phyloP scores from a whole-genome alignment of 768 basidiomycete species.

The Pluteus cervinus region DNA sequence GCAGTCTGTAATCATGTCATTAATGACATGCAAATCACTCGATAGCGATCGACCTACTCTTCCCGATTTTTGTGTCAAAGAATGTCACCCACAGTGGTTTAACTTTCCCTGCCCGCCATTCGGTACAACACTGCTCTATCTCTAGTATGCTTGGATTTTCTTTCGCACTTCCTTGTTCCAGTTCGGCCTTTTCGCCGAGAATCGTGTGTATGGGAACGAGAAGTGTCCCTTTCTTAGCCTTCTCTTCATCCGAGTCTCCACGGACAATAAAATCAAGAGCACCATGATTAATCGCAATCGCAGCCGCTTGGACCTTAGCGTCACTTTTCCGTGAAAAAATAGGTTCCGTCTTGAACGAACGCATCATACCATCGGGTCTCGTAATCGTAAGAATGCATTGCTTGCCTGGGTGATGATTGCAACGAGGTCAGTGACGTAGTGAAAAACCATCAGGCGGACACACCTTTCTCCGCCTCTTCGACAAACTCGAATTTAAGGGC shows the following conservation, averaged over 20 bases:
- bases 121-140: constrained; percentile 49
- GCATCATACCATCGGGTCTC: constrained; percentile 42
- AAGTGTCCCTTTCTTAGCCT: constrained; percentile 27
- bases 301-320: constrained; percentile 48
- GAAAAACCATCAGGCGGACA: constrained; percentile 5
- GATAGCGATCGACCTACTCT: constrained; percentile 28
- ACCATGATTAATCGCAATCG: constrained; percentile 51
- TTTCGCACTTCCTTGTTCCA: constrained; percentile 7
- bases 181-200: constrained; percentile 15
- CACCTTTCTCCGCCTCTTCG: constrained; percentile 34
- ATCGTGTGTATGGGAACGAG: constrained; percentile 25
- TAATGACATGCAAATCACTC: neutral
- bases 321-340: constrained; percentile 39
- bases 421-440: neutral
- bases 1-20: constrained; percentile 24
- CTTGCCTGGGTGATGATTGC: constrained; percentile 33
- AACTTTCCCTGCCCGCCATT: constrained; percentile 49
- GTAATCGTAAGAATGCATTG: constrained; percentile 59
- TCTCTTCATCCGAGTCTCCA: constrained; percentile 32
- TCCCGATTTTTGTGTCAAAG: constrained; percentile 35
- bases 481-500: constrained; percentile 41
- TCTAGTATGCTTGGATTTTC: constrained; percentile 22
- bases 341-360: constrained; percentile 49
- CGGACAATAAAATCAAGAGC: constrained; percentile 51
- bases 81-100: constrained; percentile 49